Evolutionary conservation across 2,329 filamentous ascomycete genomes (phyloP).

Genomic region (Sporothrix pseudoabietina): DNA sequence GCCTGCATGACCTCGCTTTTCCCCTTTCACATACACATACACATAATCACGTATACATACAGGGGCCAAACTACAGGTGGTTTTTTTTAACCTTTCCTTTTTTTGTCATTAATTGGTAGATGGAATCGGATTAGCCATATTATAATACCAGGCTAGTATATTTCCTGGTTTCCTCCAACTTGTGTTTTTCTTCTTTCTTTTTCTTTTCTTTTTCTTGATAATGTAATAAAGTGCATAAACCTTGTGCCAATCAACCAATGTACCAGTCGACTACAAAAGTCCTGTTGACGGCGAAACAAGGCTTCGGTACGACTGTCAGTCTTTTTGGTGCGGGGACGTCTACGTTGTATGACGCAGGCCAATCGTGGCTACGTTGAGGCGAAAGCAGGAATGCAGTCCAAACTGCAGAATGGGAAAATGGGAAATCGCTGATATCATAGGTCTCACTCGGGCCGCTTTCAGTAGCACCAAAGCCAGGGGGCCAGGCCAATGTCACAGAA

Average conservation of each 20-base stretch:
- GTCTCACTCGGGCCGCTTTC: background rate
- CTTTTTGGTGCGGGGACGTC: background rate
- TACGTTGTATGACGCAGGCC: constrained; percentile 4
- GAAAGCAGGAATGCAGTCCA: background rate
- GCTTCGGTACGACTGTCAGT: background rate
- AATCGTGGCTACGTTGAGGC: background rate
- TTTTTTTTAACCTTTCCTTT: background rate
- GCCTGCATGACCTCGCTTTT: constrained; percentile 16
- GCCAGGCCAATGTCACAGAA: background rate
- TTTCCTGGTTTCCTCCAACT: background rate
- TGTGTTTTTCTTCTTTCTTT: background rate
- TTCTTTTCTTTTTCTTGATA: background rate
- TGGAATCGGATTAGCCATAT: background rate
- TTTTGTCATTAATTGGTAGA: background rate
- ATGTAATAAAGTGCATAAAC: background rate
- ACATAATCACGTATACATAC: constrained; percentile 22
- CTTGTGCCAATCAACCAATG: background rate
- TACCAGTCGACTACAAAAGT: background rate
- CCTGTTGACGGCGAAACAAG: background rate
- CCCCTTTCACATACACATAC: constrained; percentile 20
- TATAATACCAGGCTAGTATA: background rate
- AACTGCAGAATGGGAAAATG: background rate
- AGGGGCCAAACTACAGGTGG: background rate
- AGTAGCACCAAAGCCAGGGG: background rate
- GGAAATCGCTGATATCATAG: constrained; percentile 23